Base-by-base conservation (phyloP, 2,329 filamentous ascomycete species). In the Tolypocladium album region DNA sequence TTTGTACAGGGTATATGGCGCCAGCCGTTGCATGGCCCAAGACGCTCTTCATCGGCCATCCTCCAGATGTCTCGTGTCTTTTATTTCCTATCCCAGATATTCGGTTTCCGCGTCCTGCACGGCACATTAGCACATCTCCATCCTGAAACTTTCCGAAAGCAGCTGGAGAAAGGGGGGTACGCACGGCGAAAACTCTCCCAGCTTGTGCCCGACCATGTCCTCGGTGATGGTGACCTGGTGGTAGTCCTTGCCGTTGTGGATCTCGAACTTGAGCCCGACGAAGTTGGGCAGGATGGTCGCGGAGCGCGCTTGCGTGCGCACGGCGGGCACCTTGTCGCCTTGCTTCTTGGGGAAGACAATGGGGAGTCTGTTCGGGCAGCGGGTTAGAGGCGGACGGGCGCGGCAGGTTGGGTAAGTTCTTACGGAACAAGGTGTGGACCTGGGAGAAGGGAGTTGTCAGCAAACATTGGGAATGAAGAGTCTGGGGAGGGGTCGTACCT, bases 141-240 rank as follows among this genome's bases (percentile, higher is more conserved):
- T 50, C 12, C 17, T 5, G 22, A n/a, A 17, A 53, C 7, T 7
- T 17, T 34, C 15, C 27, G 3, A 38, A 12, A 4, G 11, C 1
- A 6, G 55, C 38, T 34, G 52, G 9, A 13, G 17, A 12, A 4
- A 11, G n/a, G 4, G 55, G 40, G 36, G 52, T 57, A 85, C 90
- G 70, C 83, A 96, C 92, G 85, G 79, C 63, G 91, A 87, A 73
- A 96, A 97, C 76, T 97, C 92, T 68, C 92, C 92, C 66, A 97
- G 81, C 77, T 96, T 97, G 75, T 94, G 89, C 59, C 92, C 92
- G 57, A 97, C 92, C 92, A 97, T 97, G 70, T 96, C 90, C 73
- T 96, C 92, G 20, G 92, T 96, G 64, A 97, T 89, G 65, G 81
- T 82, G 59, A 96, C 82, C 66, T 94, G 89, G 67, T 88, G 78